Percentiles rank a stretch among this genome's conserved stretches.
These are phyloP conservation scores for Ogataea wickerhamii DNA, from an alignment of 805 yeast species.

Conservation along the genomic window DNA sequence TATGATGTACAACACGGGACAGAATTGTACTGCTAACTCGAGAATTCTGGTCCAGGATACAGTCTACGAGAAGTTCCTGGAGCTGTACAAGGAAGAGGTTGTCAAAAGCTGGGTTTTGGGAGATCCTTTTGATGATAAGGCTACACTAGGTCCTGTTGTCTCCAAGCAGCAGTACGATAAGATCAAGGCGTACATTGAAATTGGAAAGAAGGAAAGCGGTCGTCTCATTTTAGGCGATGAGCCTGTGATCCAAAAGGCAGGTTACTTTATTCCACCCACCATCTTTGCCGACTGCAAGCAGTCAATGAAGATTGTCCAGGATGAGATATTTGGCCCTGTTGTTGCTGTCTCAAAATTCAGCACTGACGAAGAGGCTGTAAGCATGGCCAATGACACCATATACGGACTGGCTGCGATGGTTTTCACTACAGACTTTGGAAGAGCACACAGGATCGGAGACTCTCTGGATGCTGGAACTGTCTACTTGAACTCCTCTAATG, in stretches of 20 bases:
- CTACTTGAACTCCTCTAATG: constrained; percentile 68
- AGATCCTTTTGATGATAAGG: constrained; percentile 43
- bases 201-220: constrained; percentile 50
- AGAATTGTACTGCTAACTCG: constrained; percentile 66
- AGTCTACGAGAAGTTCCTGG: constrained; percentile 52
- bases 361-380: constrained; percentile 64
- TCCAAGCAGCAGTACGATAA: constrained; percentile 54
- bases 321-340: constrained; percentile 90
- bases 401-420: constrained; percentile 85
- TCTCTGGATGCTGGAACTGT: constrained; percentile 64
- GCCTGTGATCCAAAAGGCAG: constrained; percentile 41
- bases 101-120: constrained; percentile 52
- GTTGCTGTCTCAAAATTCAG: constrained; percentile 63
- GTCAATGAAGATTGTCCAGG: constrained; percentile 61
- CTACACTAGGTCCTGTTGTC: constrained; percentile 61
- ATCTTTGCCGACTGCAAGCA: constrained; percentile 68
- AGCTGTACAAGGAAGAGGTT: constrained; percentile 42
- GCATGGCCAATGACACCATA: constrained; percentile 64
- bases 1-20: constrained; percentile 62
- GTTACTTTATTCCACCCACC: constrained; percentile 73
- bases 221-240: constrained; percentile 42
- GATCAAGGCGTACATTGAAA: constrained; percentile 41
- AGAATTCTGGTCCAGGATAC: constrained; percentile 56
- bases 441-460: constrained; percentile 49
- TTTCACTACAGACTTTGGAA: constrained; percentile 62